Evolutionary conservation across 192 early-diverging fungal genomes (phyloP).

Genomic region (Nowakowskiella sp.): DNA sequence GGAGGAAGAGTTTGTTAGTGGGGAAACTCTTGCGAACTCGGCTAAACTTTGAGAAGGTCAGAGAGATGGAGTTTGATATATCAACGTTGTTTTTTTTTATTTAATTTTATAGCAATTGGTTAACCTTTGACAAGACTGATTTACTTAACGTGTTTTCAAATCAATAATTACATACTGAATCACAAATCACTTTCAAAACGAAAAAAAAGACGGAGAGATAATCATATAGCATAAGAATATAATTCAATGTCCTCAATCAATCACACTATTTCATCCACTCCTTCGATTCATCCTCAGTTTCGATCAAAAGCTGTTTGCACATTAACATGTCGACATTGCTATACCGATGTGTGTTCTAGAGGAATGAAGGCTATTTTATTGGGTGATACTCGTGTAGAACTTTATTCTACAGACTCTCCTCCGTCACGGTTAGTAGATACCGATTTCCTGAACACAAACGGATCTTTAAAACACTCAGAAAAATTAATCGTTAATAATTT

Average conservation of each 20-base stretch:
- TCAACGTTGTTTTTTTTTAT: too few relatives aligned
- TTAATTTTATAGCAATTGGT: too few relatives aligned
- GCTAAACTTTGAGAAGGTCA: too few relatives aligned
- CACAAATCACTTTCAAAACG: too few relatives aligned
- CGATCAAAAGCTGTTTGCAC: slow-evolving; percentile 64
- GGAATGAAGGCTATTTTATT: slow-evolving; percentile 81
- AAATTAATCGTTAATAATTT: slow-evolving; percentile 1
- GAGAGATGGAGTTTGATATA: too few relatives aligned
- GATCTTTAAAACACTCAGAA: not conserved
- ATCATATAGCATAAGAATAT: too few relatives aligned
- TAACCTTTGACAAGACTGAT: too few relatives aligned
- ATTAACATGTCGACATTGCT: slow-evolving; percentile 61
- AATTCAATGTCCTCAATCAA: slow-evolving; percentile 1
- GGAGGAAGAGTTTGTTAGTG: slow-evolving; percentile 58
- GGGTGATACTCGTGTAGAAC: slow-evolving; percentile 62
- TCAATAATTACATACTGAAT: too few relatives aligned
- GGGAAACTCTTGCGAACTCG: too few relatives aligned
- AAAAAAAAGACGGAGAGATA: too few relatives aligned
- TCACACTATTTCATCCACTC: not conserved
- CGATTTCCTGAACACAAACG: not conserved
- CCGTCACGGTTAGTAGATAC: slow-evolving; percentile 40
- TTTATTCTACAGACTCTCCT: slow-evolving; percentile 65
- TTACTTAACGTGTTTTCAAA: too few relatives aligned
- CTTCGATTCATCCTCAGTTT: slow-evolving; percentile 50
- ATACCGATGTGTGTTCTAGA: slow-evolving; percentile 47